A percentile compares a stretch with the other conserved stretches of the same genome.
phyloP scores from a whole-genome alignment of 139 green algal genomes.

The Chlorella sp. region DNA sequence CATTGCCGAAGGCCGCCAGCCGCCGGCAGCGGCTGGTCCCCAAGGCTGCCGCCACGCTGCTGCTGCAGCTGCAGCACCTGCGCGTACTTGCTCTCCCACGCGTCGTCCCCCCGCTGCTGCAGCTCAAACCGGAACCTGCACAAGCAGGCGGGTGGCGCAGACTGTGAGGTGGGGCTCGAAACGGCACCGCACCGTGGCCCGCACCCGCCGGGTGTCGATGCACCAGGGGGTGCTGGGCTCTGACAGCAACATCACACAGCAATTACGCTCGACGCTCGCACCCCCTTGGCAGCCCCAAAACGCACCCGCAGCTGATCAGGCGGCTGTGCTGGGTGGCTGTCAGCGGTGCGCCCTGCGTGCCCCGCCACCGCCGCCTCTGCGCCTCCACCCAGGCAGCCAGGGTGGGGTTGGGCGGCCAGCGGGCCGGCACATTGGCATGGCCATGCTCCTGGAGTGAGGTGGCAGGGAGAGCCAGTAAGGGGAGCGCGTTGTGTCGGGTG shows the following conservation, averaged over 20 bases:
- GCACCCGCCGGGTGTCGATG: neutral
- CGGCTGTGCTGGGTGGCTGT: constrained; percentile 14
- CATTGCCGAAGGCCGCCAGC: neutral
- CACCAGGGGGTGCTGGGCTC: neutral
- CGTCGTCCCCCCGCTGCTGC: neutral
- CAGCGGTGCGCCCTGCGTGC: constrained; percentile 9
- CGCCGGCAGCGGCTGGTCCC: neutral
- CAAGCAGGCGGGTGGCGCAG: neutral
- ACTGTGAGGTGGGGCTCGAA: too few relatives aligned
- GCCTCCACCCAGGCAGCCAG: constrained; percentile 30
- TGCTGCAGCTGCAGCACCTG: constrained; percentile 15
- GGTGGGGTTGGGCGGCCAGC: neutral
- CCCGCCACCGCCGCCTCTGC: constrained; percentile 19
- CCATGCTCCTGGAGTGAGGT: constrained; percentile 11
- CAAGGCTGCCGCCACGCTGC: neutral
- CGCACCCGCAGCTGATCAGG: constrained; percentile 23
- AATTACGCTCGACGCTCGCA: too few relatives aligned
- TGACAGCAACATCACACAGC: too few relatives aligned
- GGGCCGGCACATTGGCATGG: constrained; percentile 12
- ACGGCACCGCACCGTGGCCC: too few relatives aligned
- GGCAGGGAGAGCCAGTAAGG: too few relatives aligned
- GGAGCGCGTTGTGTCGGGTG: too few relatives aligned
- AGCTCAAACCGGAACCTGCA: constrained; percentile 28
- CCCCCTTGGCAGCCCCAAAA: neutral
- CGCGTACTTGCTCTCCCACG: constrained; percentile 1